A percentile compares a stretch with the other conserved stretches of the same genome.
Evolutionary conservation across 208 protist species (phyloP).

Genomic region (Crithidia thermophila): DNA sequence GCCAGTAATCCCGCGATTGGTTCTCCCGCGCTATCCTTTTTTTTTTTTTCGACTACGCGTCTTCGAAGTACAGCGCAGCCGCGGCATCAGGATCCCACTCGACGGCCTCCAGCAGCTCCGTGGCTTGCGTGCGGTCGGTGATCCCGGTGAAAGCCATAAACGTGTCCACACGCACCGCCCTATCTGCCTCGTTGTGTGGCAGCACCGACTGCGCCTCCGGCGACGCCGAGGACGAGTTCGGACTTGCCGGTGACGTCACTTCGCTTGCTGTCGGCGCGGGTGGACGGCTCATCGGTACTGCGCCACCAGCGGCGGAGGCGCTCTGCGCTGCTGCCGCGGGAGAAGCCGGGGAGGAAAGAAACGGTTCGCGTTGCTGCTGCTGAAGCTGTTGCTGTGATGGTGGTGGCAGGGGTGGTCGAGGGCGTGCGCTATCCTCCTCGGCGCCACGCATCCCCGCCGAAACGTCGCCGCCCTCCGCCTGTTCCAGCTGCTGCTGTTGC

Average conservation of each 20-base stretch:
- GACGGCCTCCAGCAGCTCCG: constrained; percentile 48
- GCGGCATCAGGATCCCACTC: constrained; percentile 56
- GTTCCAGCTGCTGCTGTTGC: neutral
- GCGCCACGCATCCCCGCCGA: neutral
- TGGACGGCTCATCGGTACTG: neutral
- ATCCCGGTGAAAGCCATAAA: constrained; percentile 53
- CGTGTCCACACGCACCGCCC: constrained; percentile 10
- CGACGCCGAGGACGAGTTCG: too few species aligned
- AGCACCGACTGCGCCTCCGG: constrained; percentile 2
- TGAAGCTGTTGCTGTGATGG: neutral
- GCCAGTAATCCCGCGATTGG: neutral
- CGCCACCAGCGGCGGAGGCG: neutral
- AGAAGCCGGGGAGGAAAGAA: too few species aligned
- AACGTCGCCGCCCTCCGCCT: neutral
- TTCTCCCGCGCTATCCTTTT: neutral
- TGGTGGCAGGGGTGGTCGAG: neutral
- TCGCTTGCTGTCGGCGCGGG: neutral
- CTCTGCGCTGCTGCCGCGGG: too few species aligned
- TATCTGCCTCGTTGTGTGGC: neutral
- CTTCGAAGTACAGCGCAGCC: constrained; percentile 24
- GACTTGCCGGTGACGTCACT: too few species aligned
- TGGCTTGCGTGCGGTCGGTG: constrained; percentile 17
- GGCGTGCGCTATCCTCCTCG: neutral
- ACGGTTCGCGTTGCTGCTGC: neutral
- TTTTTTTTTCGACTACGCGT: neutral